Percentiles rank a stretch among this genome's conserved stretches.
These are phyloP conservation scores for Rosa hybrid DNA, from an alignment of 331 rosid species.

Conservation along the genomic window DNA sequence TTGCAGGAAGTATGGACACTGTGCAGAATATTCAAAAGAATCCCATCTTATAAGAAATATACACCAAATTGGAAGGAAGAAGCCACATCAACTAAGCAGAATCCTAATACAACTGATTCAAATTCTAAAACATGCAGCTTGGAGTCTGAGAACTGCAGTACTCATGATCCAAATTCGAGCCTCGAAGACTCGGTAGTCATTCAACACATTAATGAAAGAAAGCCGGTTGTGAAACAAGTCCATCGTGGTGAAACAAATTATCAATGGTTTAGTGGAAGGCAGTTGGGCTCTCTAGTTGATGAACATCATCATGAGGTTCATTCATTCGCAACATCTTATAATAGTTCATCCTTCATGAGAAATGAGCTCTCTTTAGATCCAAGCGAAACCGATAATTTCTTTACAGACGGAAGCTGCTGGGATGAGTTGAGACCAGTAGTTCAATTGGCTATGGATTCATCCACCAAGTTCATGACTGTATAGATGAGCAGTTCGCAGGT, in stretches of 20 bases:
- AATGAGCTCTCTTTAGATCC: conserved; percentile 19
- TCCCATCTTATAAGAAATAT: conserved; percentile 59
- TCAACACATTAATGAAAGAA: conserved; percentile 36
- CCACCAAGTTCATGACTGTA: conserved; percentile 35
- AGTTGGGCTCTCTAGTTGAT: conserved; percentile 14
- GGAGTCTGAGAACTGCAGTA: conserved; percentile 42
- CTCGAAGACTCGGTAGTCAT: conserved; percentile 37
- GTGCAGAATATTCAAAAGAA: conserved; percentile 77
- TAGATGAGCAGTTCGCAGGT: background rate
- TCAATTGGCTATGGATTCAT: conserved; percentile 58
- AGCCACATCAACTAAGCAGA: conserved; percentile 6
- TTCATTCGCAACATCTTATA: conserved; percentile 27
- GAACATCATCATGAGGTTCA: conserved; percentile 7
- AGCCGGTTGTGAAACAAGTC: conserved; percentile 3
- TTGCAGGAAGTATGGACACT: conserved; percentile 96
- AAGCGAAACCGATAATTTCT: conserved; percentile 30
- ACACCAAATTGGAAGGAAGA: conserved; percentile 39
- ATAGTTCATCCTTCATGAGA: conserved; percentile 31
- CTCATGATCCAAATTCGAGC: conserved; percentile 22
- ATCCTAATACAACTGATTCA: conserved; percentile 32
- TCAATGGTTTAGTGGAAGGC: conserved; percentile 25
- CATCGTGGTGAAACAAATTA: conserved; percentile 21
- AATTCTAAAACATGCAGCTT: conserved; percentile 56
- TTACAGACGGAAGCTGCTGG: conserved; percentile 67
- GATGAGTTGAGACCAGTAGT: conserved; percentile 72